Conservation (phyloP, 257 asterid genomes). For the Mitragyna speciosa region DNA sequence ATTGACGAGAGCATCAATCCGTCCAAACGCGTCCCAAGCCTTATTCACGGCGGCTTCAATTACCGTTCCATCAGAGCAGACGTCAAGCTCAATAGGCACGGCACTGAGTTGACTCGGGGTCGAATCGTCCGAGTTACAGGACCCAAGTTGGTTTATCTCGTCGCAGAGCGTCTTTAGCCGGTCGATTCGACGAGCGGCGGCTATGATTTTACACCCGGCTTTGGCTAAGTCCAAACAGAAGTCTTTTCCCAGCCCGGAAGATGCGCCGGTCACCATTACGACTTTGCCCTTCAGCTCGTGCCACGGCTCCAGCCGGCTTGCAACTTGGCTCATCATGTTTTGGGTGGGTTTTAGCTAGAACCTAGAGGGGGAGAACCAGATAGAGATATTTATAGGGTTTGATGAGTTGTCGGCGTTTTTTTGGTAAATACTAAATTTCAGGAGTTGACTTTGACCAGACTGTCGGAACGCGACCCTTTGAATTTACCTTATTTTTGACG, state of each 20-base stretch:
- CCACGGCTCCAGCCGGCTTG: slow-evolving; percentile 18
- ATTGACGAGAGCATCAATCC: slow-evolving; percentile 58
- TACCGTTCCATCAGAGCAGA: slow-evolving; percentile 30
- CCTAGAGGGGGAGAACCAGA: neutral
- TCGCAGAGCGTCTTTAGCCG: slow-evolving; percentile 11
- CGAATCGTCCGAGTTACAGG: neutral
- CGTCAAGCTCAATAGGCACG: slow-evolving; percentile 55
- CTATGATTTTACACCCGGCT: slow-evolving; percentile 46
- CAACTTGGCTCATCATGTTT: neutral
- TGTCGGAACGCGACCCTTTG: too few relatives aligned
- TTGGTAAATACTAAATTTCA: too few relatives aligned
- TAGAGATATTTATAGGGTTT: neutral
- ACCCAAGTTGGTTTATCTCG: slow-evolving; percentile 14
- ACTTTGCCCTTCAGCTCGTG: slow-evolving; percentile 12
- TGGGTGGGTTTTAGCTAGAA: neutral
- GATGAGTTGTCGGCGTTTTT: too few relatives aligned
- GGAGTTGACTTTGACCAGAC: too few relatives aligned
- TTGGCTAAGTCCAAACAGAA: slow-evolving; percentile 45
- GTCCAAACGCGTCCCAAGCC: slow-evolving; percentile 68
- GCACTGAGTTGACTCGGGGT: slow-evolving; percentile 21
- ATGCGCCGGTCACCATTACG: slow-evolving; percentile 30
- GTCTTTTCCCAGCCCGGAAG: slow-evolving; percentile 26
- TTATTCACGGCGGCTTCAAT: slow-evolving; percentile 45
- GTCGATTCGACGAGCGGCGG: slow-evolving; percentile 20
- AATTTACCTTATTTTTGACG: too few relatives aligned